Percentiles rank a stretch among this genome's conserved stretches.
Conservation (phyloP, 306 rosid species). For the Prunus mume region DNA sequence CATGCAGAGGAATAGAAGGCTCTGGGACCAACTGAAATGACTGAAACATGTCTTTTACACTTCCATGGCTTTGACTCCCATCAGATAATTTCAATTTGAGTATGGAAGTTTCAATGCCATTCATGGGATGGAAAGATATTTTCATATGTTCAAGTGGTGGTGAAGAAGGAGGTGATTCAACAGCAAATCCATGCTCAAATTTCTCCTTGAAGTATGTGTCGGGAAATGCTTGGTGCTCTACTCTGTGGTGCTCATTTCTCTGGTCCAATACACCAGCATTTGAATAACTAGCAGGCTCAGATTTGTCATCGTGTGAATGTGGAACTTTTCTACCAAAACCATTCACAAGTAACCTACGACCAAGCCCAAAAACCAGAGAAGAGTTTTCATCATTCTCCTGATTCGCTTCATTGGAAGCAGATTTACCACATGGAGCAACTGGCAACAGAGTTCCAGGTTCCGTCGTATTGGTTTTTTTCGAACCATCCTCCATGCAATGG, state of each 20-base stretch:
- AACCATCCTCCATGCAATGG: conserved; percentile 26
- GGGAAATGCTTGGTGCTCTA: conserved; percentile 28
- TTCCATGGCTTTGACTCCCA: conserved; percentile 58
- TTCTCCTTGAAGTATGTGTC: conserved; percentile 43
- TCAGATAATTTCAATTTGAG: conserved; percentile 74
- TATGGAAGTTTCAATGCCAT: conserved; percentile 61
- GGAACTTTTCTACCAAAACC: conserved; percentile 61
- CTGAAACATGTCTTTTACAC: conserved; percentile 60
- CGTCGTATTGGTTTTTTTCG: conserved; percentile 24
- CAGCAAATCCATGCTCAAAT: conserved; percentile 40
- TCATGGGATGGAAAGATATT: conserved; percentile 81
- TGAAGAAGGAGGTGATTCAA: conserved; percentile 67
- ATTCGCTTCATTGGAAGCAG: conserved; percentile 30
- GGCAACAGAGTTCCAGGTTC: conserved; percentile 41
- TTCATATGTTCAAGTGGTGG: conserved; percentile 95
- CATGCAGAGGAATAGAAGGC: conserved; percentile 55
- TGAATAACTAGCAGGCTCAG: conserved; percentile 39
- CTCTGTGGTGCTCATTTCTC: conserved; percentile 31
- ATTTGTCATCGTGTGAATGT: conserved; percentile 36
- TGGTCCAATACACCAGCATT: conserved; percentile 48
- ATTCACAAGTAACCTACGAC: conserved; percentile 66
- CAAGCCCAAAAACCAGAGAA: conserved; percentile 62
- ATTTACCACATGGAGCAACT: conserved; percentile 34
- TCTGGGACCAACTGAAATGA: conserved; percentile 89
- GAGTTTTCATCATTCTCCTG: conserved; percentile 47